Evolutionary conservation across 306 rosid species (phyloP).

Genomic region (Malus orientalis): DNA sequence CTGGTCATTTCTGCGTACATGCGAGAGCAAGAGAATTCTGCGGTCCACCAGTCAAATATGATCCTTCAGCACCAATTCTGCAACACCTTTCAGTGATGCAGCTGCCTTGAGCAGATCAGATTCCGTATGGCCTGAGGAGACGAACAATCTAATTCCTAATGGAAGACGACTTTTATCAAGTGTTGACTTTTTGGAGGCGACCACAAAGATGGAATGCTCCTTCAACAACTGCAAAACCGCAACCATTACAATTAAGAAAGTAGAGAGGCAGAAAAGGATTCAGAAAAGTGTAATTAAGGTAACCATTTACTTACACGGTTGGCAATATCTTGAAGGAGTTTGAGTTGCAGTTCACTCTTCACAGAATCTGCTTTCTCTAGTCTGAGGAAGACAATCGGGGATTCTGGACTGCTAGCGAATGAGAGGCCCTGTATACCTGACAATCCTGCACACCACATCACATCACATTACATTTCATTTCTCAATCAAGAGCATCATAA

Average conservation of each 20-base stretch:
- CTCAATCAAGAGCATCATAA: slow-evolving; percentile 1
- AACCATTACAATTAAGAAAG: slow-evolving; percentile 7
- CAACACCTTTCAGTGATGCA: slow-evolving; percentile 61
- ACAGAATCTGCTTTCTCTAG: slow-evolving; percentile 59
- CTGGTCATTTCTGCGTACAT: neutral
- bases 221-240: slow-evolving; percentile 50
- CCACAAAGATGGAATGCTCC: slow-evolving; percentile 68
- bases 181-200: slow-evolving; percentile 66
- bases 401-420: slow-evolving; percentile 69
- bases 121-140: slow-evolving; percentile 80
- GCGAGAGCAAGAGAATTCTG: neutral
- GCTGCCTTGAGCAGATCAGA: slow-evolving; percentile 66
- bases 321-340: slow-evolving; percentile 62
- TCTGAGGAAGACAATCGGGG: slow-evolving; percentile 79
- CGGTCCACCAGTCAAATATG: slow-evolving; percentile 17
- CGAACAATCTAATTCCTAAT: slow-evolving; percentile 68
- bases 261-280: neutral
- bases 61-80: slow-evolving; percentile 52
- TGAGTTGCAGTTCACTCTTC: slow-evolving; percentile 51
- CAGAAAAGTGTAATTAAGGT: neutral
- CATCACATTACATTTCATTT: neutral
- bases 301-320: slow-evolving; percentile 47
- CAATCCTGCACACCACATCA: slow-evolving; percentile 45
- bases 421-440: slow-evolving; percentile 49
- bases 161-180: slow-evolving; percentile 76